Base-by-base conservation (phyloP, 371 early-diverging fungal species). In the Mucor sp. region DNA sequence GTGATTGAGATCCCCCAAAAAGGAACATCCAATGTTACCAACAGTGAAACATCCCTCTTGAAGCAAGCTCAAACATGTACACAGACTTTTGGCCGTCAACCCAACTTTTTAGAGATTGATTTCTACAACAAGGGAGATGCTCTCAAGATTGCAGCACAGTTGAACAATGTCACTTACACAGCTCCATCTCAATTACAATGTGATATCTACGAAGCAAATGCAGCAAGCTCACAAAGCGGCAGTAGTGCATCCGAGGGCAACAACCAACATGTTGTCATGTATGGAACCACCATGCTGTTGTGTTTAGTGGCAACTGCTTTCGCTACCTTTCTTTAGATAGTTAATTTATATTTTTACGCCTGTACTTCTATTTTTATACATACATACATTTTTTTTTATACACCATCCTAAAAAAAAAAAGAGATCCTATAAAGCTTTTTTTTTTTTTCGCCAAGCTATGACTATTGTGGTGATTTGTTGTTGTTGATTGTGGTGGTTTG, bases 71-170 rank as follows among this genome's bases (percentile, higher is more conserved):
- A 82, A 39, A 69, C 61, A 8, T 88, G 88, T 56, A 67, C 62
- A 23, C 25, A 69, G 4, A 78, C 80, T 3, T 89, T 88, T 68
- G 80, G 76, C 15, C 75, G 78, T 50, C 77, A 80, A 62, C 90
- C 92, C 50, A 93, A 85, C 73, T 93, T 88, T 74, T 75, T 93
- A 28, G 82, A 89, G 0, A 87, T 93, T 5, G 94, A 93, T 76
- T 93, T 88, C 74, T 93, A 89, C 67, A 89, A 93, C 33, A 61
- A 81, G 17, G 93, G 92, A 9, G 71, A 71, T 6, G 53, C 87
- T 6, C 67, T 89, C 60, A 60, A 80, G 47, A 76, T 80, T 59
- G 83, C 88, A 12, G 93, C 91, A 3, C 60, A 76, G 37, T 60
- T 91, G 23, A 94, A 94, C 71, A 82, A 82, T 55, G 92, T 93